Evolutionary conservation across 1,139 yeast species (phyloP).

Genomic region (Trichomonascaceae sp.): DNA sequence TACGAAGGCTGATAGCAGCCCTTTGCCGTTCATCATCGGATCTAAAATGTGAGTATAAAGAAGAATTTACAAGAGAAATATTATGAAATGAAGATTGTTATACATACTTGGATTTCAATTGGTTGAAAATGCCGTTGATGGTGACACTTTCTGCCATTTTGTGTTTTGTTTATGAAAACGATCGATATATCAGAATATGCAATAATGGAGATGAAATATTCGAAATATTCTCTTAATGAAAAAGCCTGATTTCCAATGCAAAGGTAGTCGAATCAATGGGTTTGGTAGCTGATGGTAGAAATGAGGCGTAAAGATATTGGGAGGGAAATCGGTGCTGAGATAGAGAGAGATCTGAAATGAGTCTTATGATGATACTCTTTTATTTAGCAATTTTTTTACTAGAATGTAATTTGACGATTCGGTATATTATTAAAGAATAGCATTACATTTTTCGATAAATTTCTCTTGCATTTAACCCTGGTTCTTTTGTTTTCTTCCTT

Average conservation of each 20-base stretch:
- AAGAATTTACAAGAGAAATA: background rate
- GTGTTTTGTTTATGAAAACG: too few species aligned
- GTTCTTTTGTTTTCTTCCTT: too few species aligned
- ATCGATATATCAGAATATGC: background rate
- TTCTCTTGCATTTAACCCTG: too few species aligned
- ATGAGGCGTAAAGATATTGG: background rate
- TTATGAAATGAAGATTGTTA: background rate
- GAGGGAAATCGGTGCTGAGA: background rate
- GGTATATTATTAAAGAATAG: too few species aligned
- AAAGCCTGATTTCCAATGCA: background rate
- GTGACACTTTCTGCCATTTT: conserved; percentile 5
- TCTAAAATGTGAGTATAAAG: conserved; percentile 15
- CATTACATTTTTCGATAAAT: too few species aligned
- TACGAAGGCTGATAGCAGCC: conserved; percentile 58
- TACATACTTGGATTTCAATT: conserved; percentile 16
- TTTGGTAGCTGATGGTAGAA: background rate
- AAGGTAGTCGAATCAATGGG: background rate
- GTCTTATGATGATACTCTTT: too few species aligned
- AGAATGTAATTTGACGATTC: too few species aligned
- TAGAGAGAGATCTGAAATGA: too few species aligned
- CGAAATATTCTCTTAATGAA: background rate
- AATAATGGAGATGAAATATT: too few species aligned
- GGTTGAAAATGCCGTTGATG: conserved; percentile 8
- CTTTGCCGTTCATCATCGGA: conserved; percentile 30
- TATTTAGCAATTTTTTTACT: too few species aligned